Conservation (phyloP, 2,329 filamentous ascomycete genomes). For the Pseudopyricularia javanii region DNA sequence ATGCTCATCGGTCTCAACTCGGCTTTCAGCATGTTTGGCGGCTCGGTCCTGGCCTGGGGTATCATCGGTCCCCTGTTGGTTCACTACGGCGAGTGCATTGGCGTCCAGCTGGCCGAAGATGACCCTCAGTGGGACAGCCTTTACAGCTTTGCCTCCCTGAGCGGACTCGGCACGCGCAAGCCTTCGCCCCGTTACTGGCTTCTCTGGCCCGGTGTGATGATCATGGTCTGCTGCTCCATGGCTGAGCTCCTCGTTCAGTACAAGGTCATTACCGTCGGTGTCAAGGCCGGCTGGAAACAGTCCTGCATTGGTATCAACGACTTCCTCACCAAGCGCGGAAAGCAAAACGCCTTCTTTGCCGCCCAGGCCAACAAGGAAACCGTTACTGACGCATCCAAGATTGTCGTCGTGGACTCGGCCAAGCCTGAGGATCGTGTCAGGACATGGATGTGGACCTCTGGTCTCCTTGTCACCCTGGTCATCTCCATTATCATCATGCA, state of each 20-base stretch:
- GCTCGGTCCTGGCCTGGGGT: slow-evolving; percentile 41
- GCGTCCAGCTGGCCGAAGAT: slow-evolving; percentile 11
- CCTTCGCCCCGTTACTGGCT: slow-evolving; percentile 27
- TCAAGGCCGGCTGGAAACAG: slow-evolving; percentile 34
- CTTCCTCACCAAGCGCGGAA: slow-evolving; percentile 24
- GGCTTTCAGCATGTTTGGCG: slow-evolving; percentile 42
- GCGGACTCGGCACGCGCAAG: slow-evolving; percentile 15
- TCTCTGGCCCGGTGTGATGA: slow-evolving; percentile 28
- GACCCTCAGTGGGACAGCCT: slow-evolving; percentile 29
- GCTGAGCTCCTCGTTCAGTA: slow-evolving; percentile 25
- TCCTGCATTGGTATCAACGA: slow-evolving; percentile 27
- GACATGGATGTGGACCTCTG: slow-evolving; percentile 38
- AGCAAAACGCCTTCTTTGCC: slow-evolving; percentile 27
- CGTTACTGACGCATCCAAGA: slow-evolving; percentile 13
- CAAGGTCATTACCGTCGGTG: slow-evolving; percentile 22
- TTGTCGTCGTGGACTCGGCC: slow-evolving; percentile 29
- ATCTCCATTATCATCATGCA: slow-evolving; percentile 36
- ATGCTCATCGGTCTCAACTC: slow-evolving; percentile 48
- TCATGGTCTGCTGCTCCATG: slow-evolving; percentile 26
- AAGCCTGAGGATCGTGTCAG: slow-evolving; percentile 31
- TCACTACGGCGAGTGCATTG: slow-evolving; percentile 35
- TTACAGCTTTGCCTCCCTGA: slow-evolving; percentile 21
- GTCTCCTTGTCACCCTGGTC: slow-evolving; percentile 34
- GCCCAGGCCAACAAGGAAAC: slow-evolving; percentile 17
- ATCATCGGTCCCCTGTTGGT: slow-evolving; percentile 45